Conservation (phyloP, 2,329 filamentous ascomycete species). For the Aspergillus costaricaensis region DNA sequence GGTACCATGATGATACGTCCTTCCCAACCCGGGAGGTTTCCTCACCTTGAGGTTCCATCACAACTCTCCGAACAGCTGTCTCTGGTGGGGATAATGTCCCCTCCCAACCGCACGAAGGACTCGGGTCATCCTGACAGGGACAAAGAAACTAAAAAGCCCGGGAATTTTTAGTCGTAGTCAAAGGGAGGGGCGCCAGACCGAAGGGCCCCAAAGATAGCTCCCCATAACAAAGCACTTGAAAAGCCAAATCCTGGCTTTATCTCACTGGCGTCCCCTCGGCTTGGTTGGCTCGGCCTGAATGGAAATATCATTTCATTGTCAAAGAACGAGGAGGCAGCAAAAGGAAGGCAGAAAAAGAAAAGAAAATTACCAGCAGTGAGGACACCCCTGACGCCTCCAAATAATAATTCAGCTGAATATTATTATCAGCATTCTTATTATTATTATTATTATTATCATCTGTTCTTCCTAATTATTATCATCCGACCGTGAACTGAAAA, state of each 20-base stretch:
- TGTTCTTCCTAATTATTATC: too few relatives aligned
- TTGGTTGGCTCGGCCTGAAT: conserved; percentile 27
- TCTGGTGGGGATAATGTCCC: neutral
- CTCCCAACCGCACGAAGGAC: neutral
- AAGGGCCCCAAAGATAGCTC: conserved; percentile 19
- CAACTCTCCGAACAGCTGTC: neutral
- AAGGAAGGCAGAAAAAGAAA: conserved; percentile 11
- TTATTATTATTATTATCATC: too few relatives aligned
- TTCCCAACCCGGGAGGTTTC: neutral
- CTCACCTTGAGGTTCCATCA: conserved; percentile 2
- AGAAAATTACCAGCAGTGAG: neutral
- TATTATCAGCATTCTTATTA: neutral
- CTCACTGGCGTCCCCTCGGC: conserved; percentile 11
- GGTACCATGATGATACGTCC: conserved; percentile 1
- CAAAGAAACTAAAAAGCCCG: conserved; percentile 8
- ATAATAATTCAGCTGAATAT: neutral
- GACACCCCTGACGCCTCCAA: neutral
- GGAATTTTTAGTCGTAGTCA: conserved; percentile 4
- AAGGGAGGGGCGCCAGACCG: conserved; percentile 9
- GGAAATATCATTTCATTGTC: conserved; percentile 24
- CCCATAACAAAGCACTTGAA: conserved; percentile 25
- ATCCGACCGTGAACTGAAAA: too few relatives aligned
- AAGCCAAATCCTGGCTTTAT: conserved; percentile 23
- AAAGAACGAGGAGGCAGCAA: conserved; percentile 18
- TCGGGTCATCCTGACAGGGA: conserved; percentile 12